These are phyloP conservation scores for Candida andamanensis DNA, from an alignment of 805 yeast genomes.

Conservation along the genomic window DNA sequence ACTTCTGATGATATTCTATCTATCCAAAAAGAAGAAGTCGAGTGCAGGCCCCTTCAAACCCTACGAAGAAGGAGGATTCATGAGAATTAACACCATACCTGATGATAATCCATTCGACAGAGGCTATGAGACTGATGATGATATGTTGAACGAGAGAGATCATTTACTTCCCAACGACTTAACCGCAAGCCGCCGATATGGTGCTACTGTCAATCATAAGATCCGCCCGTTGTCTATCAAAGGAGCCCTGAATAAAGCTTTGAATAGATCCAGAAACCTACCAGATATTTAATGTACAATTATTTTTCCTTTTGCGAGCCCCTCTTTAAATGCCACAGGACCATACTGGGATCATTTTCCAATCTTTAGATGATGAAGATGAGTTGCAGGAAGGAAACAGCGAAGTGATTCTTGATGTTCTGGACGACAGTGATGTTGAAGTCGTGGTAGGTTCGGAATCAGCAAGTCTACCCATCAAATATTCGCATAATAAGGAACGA, in stretches of 20 bases:
- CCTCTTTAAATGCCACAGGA: too few species aligned
- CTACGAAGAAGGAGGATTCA: conserved; percentile 23
- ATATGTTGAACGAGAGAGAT: conserved; percentile 28
- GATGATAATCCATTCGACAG: conserved; percentile 27
- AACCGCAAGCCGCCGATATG: too few species aligned
- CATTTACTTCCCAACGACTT: conserved; percentile 41
- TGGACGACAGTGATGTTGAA: too few species aligned
- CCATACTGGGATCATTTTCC: too few species aligned
- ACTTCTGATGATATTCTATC: conserved; percentile 16
- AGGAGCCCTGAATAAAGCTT: background rate
- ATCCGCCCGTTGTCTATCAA: background rate
- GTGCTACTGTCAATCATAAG: too few species aligned
- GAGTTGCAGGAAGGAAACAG: too few species aligned
- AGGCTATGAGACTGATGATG: conserved; percentile 43
- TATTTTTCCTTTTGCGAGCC: too few species aligned
- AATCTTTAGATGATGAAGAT: too few species aligned
- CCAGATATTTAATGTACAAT: conserved; percentile 34
- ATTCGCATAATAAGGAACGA: conserved; percentile 18
- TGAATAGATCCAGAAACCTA: conserved; percentile 4
- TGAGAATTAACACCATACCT: conserved; percentile 31
- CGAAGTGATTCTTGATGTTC: too few species aligned
- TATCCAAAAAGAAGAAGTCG: conserved; percentile 9
- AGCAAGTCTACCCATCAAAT: too few species aligned
- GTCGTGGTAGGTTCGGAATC: too few species aligned
- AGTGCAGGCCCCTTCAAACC: conserved; percentile 8